Percentiles rank a stretch among this genome's conserved stretches.
Conservation (phyloP, 2,329 filamentous ascomycete genomes). For the Fusarium penzigii region DNA sequence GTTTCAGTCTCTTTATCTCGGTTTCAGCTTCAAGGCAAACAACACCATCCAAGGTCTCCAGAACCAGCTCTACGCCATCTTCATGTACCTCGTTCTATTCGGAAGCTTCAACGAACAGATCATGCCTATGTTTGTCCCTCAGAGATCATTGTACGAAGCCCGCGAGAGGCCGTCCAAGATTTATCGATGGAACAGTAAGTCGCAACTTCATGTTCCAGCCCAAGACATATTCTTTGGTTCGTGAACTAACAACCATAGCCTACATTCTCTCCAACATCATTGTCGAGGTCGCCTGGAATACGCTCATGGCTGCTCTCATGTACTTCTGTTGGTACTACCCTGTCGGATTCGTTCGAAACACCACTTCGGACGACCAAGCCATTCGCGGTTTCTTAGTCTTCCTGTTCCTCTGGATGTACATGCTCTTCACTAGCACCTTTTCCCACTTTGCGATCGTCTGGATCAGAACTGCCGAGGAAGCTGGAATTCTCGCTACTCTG, state of each 20-base stretch:
- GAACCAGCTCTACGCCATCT: constrained; percentile 68
- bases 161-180: constrained; percentile 68
- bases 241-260: constrained; percentile 5
- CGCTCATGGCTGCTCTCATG: constrained; percentile 22
- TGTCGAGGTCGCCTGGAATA: constrained; percentile 27
- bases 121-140: constrained; percentile 71
- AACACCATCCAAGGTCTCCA: constrained; percentile 61
- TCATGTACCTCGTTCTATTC: constrained; percentile 71
- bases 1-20: constrained; percentile 56
- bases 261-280: constrained; percentile 27
- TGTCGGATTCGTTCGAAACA: constrained; percentile 29
- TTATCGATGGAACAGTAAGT: constrained; percentile 44
- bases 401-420: constrained; percentile 26
- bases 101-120: constrained; percentile 58
- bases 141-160: constrained; percentile 67
- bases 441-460: constrained; percentile 27
- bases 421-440: constrained; percentile 30
- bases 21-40: constrained; percentile 63
- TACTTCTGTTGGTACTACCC: constrained; percentile 33
- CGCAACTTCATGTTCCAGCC: not conserved
- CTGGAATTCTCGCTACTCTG: constrained; percentile 41
- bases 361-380: constrained; percentile 18
- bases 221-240: no score
- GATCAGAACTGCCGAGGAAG: constrained; percentile 23
- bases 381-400: constrained; percentile 29